phyloP scores from a whole-genome alignment of 1,284 basidiomycete genomes.

The Meira miltonrushii region DNA sequence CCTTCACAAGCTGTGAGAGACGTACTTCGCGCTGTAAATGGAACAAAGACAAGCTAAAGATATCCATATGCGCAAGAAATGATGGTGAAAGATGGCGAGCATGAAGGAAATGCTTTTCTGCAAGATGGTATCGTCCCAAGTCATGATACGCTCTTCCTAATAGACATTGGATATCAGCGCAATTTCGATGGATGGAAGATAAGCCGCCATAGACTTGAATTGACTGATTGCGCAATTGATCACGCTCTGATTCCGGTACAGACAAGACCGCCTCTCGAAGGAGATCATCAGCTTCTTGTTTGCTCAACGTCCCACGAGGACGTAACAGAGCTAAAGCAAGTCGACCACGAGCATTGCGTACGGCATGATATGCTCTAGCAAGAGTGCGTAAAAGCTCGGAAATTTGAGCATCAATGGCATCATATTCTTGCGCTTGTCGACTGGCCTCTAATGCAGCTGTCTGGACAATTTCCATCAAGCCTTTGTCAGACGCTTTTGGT shows the following conservation, averaged over 20 bases:
- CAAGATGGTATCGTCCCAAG: conserved; percentile 34
- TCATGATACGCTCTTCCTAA: conserved; percentile 42
- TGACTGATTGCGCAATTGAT: too few relatives aligned
- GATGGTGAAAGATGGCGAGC: conserved; percentile 30
- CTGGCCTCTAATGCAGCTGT: conserved; percentile 12
- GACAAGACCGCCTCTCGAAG: neutral
- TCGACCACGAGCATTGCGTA: neutral
- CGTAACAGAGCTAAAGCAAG: conserved; percentile 1
- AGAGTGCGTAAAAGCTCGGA: neutral
- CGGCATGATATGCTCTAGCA: conserved; percentile 1
- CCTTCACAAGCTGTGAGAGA: conserved; percentile 43
- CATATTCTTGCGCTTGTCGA: conserved; percentile 18
- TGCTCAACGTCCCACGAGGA: neutral
- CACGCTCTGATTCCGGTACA: neutral
- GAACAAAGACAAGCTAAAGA: conserved; percentile 48
- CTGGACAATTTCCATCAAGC: neutral
- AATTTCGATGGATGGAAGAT: conserved; percentile 20
- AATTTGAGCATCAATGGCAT: conserved; percentile 19
- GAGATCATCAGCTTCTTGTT: neutral
- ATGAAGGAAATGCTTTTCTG: conserved; percentile 35
- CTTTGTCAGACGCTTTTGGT: neutral
- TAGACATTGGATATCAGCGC: conserved; percentile 28
- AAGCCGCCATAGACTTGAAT: neutral
- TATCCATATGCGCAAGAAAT: conserved; percentile 41
- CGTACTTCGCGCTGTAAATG: conserved; percentile 49